These are phyloP conservation scores for Tilletia caries DNA, from an alignment of 1,284 basidiomycete species.

Conservation along the genomic window DNA sequence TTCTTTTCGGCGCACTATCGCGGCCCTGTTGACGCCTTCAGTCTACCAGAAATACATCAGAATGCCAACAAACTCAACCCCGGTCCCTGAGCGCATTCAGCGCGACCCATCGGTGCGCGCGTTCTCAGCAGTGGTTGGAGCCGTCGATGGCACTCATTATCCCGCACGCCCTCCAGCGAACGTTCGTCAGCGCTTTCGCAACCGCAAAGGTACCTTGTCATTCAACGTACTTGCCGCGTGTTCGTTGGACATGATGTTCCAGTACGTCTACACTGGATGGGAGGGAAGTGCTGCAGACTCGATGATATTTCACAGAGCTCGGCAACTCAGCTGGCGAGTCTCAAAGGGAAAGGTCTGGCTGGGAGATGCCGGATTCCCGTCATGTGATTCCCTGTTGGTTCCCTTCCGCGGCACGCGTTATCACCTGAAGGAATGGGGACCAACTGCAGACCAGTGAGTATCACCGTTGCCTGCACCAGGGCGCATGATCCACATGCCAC, in stretches of 20 bases:
- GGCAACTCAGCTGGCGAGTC: neutral
- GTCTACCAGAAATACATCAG: neutral
- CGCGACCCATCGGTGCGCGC: constrained; percentile 54
- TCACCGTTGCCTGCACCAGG: no score
- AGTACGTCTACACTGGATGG: constrained; percentile 53
- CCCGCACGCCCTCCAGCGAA: constrained; percentile 20
- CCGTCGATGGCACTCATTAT: constrained; percentile 58
- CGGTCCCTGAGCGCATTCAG: neutral
- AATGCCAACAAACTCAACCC: neutral
- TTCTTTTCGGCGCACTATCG: neutral
- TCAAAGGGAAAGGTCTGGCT: neutral
- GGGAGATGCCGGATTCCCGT: neutral
- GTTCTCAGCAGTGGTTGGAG: constrained; percentile 55
- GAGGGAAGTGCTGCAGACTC: constrained; percentile 55
- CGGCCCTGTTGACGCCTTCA: neutral
- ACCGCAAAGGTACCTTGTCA: constrained; percentile 43
- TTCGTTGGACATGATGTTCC: constrained; percentile 45
- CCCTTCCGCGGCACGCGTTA: neutral
- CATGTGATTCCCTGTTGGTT: neutral
- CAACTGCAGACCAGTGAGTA: neutral
- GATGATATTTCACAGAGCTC: neutral
- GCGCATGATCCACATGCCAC: no score
- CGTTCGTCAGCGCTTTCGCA: constrained; percentile 31
- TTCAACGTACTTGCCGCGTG: constrained; percentile 53
- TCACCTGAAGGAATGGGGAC: neutral